phyloP scores from a whole-genome alignment of 2,329 filamentous ascomycete genomes.

The Monosporascus ibericus region DNA sequence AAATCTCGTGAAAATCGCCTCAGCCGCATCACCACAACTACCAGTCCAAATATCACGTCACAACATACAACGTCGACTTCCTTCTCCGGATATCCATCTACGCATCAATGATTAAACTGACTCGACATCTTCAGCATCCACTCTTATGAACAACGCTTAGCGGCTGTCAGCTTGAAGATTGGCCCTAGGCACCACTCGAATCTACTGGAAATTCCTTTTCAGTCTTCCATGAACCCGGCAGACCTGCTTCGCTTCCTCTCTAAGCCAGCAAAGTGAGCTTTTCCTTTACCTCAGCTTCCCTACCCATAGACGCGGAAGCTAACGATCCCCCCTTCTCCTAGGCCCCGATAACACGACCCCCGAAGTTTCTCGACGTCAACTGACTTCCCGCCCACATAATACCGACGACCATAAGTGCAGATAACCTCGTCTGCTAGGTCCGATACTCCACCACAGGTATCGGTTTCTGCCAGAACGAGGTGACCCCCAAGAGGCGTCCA shows the following conservation, averaged over 20 bases:
- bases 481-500: slow-evolving; percentile 56
- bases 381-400: slow-evolving; percentile 11
- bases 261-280: slow-evolving; percentile 82
- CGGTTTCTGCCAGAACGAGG: slow-evolving; percentile 70
- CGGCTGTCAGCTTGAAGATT: background rate
- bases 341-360: slow-evolving; percentile 57
- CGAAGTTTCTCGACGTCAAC: slow-evolving; percentile 16
- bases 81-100: background rate
- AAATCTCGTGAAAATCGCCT: background rate
- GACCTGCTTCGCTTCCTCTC: slow-evolving; percentile 90
- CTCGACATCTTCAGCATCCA: background rate
- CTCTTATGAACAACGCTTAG: background rate
- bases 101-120: background rate
- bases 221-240: slow-evolving; percentile 80
- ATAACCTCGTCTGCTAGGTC: slow-evolving; percentile 72
- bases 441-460: slow-evolving; percentile 79
- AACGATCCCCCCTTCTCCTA: slow-evolving; percentile 22
- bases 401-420: slow-evolving; percentile 34
- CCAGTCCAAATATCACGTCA: background rate
- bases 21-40: background rate
- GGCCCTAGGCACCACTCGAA: slow-evolving; percentile 13
- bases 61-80: background rate
- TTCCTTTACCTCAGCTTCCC: background rate
- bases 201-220: slow-evolving; percentile 17
- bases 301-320: background rate